Conservation (phyloP, 83 land plant species). For the Thuja plicata region DNA sequence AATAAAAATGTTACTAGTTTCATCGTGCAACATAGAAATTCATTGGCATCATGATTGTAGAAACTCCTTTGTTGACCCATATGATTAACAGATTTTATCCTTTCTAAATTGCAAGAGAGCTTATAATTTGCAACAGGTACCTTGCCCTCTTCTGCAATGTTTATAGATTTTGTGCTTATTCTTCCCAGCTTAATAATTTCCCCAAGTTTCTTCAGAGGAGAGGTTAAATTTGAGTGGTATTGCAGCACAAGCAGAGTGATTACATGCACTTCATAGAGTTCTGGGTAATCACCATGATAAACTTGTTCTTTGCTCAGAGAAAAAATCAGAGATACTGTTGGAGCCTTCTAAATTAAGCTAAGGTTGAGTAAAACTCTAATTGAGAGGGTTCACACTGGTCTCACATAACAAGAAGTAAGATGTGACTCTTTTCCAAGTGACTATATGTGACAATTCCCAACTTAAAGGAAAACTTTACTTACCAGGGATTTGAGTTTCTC, state of each 20-base stretch:
- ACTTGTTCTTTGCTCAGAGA: background rate
- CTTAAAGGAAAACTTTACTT: slow-evolving; percentile 15
- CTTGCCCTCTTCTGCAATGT: too few species aligned
- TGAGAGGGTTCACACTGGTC: slow-evolving; percentile 3
- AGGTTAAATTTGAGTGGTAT: slow-evolving; percentile 24
- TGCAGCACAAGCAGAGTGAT: slow-evolving; percentile 51
- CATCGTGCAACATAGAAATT: too few species aligned
- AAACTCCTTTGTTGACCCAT: too few species aligned
- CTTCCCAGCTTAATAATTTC: too few species aligned
- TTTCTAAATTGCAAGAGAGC: too few species aligned
- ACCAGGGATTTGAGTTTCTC: slow-evolving; percentile 27
- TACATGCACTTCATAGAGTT: slow-evolving; percentile 35
- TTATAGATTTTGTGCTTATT: too few species aligned
- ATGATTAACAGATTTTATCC: too few species aligned
- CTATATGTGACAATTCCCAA: slow-evolving; percentile 38
- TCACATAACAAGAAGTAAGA: too few species aligned
- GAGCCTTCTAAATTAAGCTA: background rate
- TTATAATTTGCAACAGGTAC: too few species aligned
- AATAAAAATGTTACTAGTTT: too few species aligned
- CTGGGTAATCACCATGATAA: slow-evolving; percentile 17
- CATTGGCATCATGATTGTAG: too few species aligned
- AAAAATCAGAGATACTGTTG: background rate
- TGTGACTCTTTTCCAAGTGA: slow-evolving; percentile 32
- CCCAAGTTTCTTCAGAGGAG: too few species aligned
- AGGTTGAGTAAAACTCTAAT: slow-evolving; percentile 16